These are phyloP conservation scores for Sporothrix protearum DNA, from an alignment of 2,329 filamentous ascomycete genomes.

Conservation along the genomic window DNA sequence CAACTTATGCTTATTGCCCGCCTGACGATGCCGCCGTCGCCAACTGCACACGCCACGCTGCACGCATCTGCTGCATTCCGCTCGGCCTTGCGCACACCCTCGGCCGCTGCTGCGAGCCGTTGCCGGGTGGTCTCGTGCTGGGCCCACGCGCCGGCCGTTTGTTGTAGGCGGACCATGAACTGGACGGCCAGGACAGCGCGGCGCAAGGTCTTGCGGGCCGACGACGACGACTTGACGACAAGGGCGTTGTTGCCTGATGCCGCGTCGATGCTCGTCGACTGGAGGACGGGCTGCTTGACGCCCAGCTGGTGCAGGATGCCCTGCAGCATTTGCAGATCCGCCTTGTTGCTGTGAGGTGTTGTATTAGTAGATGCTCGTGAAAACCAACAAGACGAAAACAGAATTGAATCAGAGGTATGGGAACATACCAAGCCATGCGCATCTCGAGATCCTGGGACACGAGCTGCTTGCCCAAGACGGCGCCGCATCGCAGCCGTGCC, in stretches of 20 bases:
- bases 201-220: conserved; percentile 33
- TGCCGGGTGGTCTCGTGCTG: conserved; percentile 49
- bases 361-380: conserved; percentile 5
- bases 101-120: conserved; percentile 48
- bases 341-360: conserved; percentile 68
- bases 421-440: conserved; percentile 82
- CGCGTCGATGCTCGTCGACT: conserved; percentile 23
- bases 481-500: conserved; percentile 71
- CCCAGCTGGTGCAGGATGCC: conserved; percentile 67
- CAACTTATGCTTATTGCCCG: neutral
- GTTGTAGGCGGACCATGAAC: conserved; percentile 46
- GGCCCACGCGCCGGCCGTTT: conserved; percentile 31
- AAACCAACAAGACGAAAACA: neutral
- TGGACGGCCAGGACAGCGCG: conserved; percentile 40
- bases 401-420: neutral
- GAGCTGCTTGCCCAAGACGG: conserved; percentile 83
- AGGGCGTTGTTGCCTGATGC: conserved; percentile 41
- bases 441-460: conserved; percentile 75
- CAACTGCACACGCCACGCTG: conserved; percentile 36
- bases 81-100: conserved; percentile 46
- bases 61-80: conserved; percentile 41
- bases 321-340: conserved; percentile 79
- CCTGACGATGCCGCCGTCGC: conserved; percentile 13
- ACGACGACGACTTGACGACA: neutral
- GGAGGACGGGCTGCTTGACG: conserved; percentile 31